Conservation (phyloP, 805 yeast genomes). For the Zygosaccharomyces siamensis region DNA sequence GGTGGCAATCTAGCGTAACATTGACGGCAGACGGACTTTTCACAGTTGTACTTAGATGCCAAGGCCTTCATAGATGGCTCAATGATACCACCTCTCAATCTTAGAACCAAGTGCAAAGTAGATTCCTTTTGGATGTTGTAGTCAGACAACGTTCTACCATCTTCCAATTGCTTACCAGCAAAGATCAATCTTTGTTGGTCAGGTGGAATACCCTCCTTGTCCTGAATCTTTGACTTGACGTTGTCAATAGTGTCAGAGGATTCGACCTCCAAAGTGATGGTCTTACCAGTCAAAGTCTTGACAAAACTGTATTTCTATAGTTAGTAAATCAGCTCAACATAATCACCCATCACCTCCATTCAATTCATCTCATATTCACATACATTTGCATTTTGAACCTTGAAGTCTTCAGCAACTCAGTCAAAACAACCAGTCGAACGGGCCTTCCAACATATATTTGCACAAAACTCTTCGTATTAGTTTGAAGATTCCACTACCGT, state of each 20-base stretch:
- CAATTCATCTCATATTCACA: conserved; percentile 18
- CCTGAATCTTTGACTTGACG: conserved; percentile 97
- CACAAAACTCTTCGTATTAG: conserved; percentile 1
- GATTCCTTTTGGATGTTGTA: conserved; percentile 99
- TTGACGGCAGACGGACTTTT: conserved; percentile 97
- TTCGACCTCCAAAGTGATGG: conserved; percentile 98
- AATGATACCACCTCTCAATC: conserved; percentile 98
- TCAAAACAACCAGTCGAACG: neutral
- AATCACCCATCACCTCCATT: neutral
- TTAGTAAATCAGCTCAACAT: conserved; percentile 14
- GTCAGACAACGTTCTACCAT: conserved; percentile 97
- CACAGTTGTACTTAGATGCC: conserved; percentile 99
- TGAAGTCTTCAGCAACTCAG: conserved; percentile 19
- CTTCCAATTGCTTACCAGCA: conserved; percentile 99
- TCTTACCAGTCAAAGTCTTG: conserved; percentile 84
- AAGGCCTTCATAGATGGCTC: conserved; percentile 99
- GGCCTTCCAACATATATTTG: neutral
- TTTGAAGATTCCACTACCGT: conserved; percentile 2
- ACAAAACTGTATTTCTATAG: conserved; percentile 48
- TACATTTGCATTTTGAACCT: conserved; percentile 46
- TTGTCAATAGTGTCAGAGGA: conserved; percentile 98
- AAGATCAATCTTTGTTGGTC: conserved; percentile 99
- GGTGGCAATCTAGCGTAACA: conserved; percentile 99
- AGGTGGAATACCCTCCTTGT: conserved; percentile 99
- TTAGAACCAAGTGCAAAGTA: conserved; percentile 89